These are phyloP conservation scores for Physaria fendleri DNA, from an alignment of 345 rosid species.

Conservation along the genomic window DNA sequence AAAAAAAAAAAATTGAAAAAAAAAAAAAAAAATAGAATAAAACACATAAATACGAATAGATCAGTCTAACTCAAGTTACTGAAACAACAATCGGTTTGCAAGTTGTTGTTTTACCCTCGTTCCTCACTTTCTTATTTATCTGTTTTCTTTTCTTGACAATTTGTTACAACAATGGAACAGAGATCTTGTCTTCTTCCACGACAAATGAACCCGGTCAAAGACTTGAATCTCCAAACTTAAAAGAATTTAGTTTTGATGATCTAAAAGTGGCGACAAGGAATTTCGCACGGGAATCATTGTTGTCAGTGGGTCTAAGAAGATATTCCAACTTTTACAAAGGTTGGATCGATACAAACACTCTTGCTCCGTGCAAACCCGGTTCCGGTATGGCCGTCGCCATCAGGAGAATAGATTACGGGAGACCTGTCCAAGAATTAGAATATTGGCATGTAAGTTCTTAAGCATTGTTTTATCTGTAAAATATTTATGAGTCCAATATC, in stretches of 20 bases:
- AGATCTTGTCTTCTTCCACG: constrained; percentile 21
- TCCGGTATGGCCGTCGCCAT: constrained; percentile 60
- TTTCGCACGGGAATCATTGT: constrained; percentile 50
- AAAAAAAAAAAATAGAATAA: no score
- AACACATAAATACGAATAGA: no score
- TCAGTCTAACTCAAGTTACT: no score
- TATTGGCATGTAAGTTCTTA: no score
- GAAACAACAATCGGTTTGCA: no score
- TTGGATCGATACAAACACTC: constrained; percentile 60
- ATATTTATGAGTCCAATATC: no score
- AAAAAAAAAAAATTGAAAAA: no score
- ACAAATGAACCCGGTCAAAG: constrained; percentile 18
- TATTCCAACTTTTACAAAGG: constrained; percentile 82
- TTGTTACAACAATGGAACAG: constrained; percentile 30
- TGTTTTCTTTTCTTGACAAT: not conserved
- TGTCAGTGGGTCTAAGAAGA: constrained; percentile 85
- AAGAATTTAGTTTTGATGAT: constrained; percentile 51
- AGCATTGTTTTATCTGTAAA: no score
- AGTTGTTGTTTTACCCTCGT: constrained; percentile 9
- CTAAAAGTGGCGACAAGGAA: constrained; percentile 54
- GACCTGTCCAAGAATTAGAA: no score
- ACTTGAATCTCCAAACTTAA: constrained; percentile 38
- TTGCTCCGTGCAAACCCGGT: constrained; percentile 51
- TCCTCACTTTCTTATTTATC: not conserved
- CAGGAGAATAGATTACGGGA: no score